A percentile compares a stretch with the other conserved stretches of the same genome.
Conservation (phyloP, 495 filamentous ascomycete genomes). For the Venustampulla echinocandica region DNA sequence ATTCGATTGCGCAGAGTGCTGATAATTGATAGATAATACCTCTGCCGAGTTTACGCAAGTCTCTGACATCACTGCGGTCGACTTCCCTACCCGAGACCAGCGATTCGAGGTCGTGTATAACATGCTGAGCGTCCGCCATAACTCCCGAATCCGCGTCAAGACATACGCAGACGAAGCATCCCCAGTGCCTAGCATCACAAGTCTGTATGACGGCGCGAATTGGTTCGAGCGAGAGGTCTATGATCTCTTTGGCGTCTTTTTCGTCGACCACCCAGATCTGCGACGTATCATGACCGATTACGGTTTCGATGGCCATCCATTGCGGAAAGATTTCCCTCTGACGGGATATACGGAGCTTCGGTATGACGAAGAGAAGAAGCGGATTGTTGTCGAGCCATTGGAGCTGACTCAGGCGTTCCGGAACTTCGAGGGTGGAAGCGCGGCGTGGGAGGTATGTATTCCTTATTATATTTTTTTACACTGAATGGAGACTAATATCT, state of each 20-base stretch:
- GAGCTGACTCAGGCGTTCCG: conserved; percentile 98
- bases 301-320: conserved; percentile 95
- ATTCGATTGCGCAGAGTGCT: background rate
- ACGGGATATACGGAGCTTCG: conserved; percentile 98
- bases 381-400: conserved; percentile 93
- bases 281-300: conserved; percentile 99
- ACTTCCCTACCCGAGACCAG: conserved; percentile 88
- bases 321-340: conserved; percentile 96
- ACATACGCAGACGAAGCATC: conserved; percentile 96
- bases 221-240: conserved; percentile 99
- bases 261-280: conserved; percentile 89
- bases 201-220: conserved; percentile 87
- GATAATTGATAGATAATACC: conserved; percentile 49
- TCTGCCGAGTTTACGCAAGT: conserved; percentile 93
- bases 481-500: conserved; percentile 5
- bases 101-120: conserved; percentile 99
- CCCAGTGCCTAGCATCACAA: conserved; percentile 82
- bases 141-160: conserved; percentile 94
- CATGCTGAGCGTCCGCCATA: conserved; percentile 87
- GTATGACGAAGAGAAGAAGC: conserved; percentile 99
- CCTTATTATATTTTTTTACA: background rate
- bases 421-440: conserved; percentile 86
- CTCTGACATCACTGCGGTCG: conserved; percentile 84
- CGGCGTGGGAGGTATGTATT: conserved; percentile 47
- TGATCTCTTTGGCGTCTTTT: conserved; percentile 97